A percentile compares a stretch with the other conserved stretches of the same genome.
Conservation (phyloP, 2,329 filamentous ascomycete species). For the Didymella lethalis region DNA sequence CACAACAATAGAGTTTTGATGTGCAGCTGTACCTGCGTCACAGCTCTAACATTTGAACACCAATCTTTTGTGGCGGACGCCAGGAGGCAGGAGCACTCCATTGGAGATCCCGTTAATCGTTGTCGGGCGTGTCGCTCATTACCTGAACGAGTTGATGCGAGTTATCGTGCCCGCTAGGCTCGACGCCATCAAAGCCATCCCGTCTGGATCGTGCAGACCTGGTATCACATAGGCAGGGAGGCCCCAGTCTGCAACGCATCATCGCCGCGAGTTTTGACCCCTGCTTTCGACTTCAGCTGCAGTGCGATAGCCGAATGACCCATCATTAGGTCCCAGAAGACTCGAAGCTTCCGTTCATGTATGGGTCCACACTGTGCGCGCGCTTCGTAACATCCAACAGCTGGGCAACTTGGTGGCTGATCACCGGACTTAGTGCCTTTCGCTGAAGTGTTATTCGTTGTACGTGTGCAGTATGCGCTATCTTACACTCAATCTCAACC, state of each 20-base stretch:
- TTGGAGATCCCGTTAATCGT: constrained; percentile 42
- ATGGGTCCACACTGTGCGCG: constrained; percentile 26
- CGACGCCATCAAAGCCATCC: constrained; percentile 46
- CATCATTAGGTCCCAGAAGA: constrained; percentile 14
- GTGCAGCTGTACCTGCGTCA: constrained; percentile 45
- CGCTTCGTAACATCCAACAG: constrained; percentile 23
- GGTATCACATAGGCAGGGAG: constrained; percentile 39
- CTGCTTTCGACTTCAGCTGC: constrained; percentile 27
- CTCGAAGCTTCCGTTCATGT: constrained; percentile 17
- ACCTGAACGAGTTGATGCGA: constrained; percentile 36
- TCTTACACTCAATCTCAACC: constrained; percentile 1
- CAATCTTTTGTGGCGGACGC: constrained; percentile 39
- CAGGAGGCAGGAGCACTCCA: constrained; percentile 39
- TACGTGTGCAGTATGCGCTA: constrained; percentile 2
- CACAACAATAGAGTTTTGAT: constrained; percentile 9
- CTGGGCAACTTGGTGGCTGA: not conserved
- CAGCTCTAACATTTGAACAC: constrained; percentile 28
- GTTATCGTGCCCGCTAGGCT: constrained; percentile 43
- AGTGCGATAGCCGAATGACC: constrained; percentile 19
- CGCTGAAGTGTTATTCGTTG: constrained; percentile 17
- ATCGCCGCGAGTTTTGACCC: constrained; percentile 19
- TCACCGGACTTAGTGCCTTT: constrained; percentile 14
- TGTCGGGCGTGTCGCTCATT: constrained; percentile 36
- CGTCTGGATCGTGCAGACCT: constrained; percentile 45
- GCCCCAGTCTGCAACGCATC: constrained; percentile 26